These are phyloP conservation scores for Boletus rufocinnamomeus DNA, from an alignment of 768 basidiomycete species.

Conservation along the genomic window DNA sequence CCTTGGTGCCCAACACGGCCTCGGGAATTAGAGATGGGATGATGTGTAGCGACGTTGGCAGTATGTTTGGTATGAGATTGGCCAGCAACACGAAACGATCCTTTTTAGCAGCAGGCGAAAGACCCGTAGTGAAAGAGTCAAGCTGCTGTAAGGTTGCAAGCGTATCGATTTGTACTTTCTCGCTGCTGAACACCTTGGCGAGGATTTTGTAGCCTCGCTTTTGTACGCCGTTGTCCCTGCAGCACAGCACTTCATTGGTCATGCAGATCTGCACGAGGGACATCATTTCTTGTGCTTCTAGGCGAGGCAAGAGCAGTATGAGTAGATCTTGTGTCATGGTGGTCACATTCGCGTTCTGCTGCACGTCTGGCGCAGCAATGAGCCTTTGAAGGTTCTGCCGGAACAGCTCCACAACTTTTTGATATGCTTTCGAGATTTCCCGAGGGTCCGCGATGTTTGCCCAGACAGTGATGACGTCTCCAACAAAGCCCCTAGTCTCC, in stretches of 20 bases:
- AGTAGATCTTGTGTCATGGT: slow-evolving; percentile 82
- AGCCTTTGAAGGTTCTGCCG: slow-evolving; percentile 57
- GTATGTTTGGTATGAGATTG: slow-evolving; percentile 65
- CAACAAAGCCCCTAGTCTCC: slow-evolving; percentile 74
- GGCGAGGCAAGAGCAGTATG: slow-evolving; percentile 75
- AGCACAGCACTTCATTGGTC: slow-evolving; percentile 65
- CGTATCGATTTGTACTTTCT: slow-evolving; percentile 54
- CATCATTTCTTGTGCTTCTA: slow-evolving; percentile 60
- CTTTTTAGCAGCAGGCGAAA: slow-evolving; percentile 88
- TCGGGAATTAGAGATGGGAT: slow-evolving; percentile 91
- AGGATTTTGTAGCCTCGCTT: slow-evolving; percentile 94
- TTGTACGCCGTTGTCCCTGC: slow-evolving; percentile 85
- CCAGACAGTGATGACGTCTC: slow-evolving; percentile 90
- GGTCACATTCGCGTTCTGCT: slow-evolving; percentile 45
- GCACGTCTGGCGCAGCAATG: slow-evolving; percentile 34
- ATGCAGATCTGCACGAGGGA: slow-evolving; percentile 71
- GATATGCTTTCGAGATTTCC: slow-evolving; percentile 82
- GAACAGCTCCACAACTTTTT: slow-evolving; percentile 73
- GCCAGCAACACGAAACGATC: slow-evolving; percentile 83
- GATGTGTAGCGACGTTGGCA: slow-evolving; percentile 72
- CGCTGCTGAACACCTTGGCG: slow-evolving; percentile 66
- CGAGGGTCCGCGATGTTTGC: slow-evolving; percentile 72
- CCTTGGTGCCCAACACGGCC: slow-evolving; percentile 93
- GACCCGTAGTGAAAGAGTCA: slow-evolving; percentile 61
- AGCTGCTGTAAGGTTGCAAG: slow-evolving; percentile 65